Conservation (phyloP, 2,329 filamentous ascomycete species). For the Aspergillus hortae region DNA sequence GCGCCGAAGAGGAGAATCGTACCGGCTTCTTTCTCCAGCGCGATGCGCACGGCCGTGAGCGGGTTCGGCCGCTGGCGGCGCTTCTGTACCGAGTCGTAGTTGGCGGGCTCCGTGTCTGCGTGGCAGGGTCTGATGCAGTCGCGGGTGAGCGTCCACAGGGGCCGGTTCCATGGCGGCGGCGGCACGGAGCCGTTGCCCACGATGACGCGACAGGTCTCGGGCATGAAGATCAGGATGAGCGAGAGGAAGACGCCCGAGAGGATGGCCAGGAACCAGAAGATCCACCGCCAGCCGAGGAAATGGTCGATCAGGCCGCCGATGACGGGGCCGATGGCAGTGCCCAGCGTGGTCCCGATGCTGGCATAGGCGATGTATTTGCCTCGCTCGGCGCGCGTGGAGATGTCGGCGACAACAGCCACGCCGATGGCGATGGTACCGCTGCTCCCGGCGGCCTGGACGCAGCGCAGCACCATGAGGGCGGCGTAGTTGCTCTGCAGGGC, state of each 20-base stretch:
- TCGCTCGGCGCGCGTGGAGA: slow-evolving; percentile 65
- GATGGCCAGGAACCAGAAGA: slow-evolving; percentile 68
- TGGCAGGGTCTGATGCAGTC: background rate
- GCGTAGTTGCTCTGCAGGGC: slow-evolving; percentile 33
- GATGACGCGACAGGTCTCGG: slow-evolving; percentile 45
- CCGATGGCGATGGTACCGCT: slow-evolving; percentile 68
- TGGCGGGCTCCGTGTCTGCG: background rate
- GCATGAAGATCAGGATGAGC: slow-evolving; percentile 54
- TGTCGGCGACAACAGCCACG: slow-evolving; percentile 68
- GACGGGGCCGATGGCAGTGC: slow-evolving; percentile 54
- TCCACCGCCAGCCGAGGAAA: slow-evolving; percentile 63
- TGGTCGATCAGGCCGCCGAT: slow-evolving; percentile 62
- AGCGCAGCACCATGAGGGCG: slow-evolving; percentile 35
- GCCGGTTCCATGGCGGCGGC: slow-evolving; percentile 22
- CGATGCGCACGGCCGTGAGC: slow-evolving; percentile 25
- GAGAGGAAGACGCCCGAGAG: slow-evolving; percentile 44
- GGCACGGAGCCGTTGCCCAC: slow-evolving; percentile 32
- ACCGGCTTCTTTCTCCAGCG: slow-evolving; percentile 30
- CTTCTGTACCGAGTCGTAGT: slow-evolving; percentile 11
- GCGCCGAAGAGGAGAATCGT: slow-evolving; percentile 33
- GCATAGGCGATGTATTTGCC: slow-evolving; percentile 70
- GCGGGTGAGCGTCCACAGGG: slow-evolving; percentile 10
- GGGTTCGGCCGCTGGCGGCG: slow-evolving; percentile 16
- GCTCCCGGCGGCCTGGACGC: slow-evolving; percentile 47
- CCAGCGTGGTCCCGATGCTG: slow-evolving; percentile 54